phyloP scores from a whole-genome alignment of 202 grass and related monocot species.

The Zoysia matrella region DNA sequence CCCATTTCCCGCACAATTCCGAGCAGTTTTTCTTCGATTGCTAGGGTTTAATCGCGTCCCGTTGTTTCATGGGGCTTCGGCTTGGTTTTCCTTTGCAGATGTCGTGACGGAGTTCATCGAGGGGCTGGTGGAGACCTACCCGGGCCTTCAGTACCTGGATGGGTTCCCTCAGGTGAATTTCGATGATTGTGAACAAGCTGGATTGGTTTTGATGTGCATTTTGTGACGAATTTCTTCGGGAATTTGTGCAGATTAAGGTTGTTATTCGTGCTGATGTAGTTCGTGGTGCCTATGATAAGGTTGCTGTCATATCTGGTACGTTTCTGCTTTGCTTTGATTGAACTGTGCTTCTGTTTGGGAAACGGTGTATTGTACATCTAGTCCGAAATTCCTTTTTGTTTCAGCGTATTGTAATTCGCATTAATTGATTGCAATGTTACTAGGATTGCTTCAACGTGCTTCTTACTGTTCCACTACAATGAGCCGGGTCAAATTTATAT shows the following conservation, averaged over 20 bases:
- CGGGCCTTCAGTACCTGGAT: slow-evolving; percentile 45
- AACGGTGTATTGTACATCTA: slow-evolving; percentile 19
- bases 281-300: slow-evolving; percentile 69
- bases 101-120: slow-evolving; percentile 98
- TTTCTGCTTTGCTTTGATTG: slow-evolving; percentile 17
- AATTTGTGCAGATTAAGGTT: slow-evolving; percentile 92
- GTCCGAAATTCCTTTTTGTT: not conserved
- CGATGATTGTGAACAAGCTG: slow-evolving; percentile 6
- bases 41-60: slow-evolving; percentile 46
- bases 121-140: slow-evolving; percentile 1
- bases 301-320: slow-evolving; percentile 93
- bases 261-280: slow-evolving; percentile 94
- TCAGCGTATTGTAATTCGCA: not conserved
- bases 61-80: slow-evolving; percentile 5
- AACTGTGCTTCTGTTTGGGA: slow-evolving; percentile 1
- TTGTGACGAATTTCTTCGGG: slow-evolving; percentile 9
- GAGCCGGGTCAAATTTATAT: not conserved
- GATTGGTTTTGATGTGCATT: not conserved
- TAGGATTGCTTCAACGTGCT: not conserved
- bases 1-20: slow-evolving; percentile 42
- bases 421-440: not conserved
- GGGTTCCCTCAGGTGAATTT: slow-evolving; percentile 84
- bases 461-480: not conserved
- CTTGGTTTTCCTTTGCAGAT: slow-evolving; percentile 53
- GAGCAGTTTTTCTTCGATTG: slow-evolving; percentile 9